These are phyloP conservation scores for Cystobasidiaceae sp. DNA, from an alignment of 1,284 basidiomycete species.

Conservation along the genomic window DNA sequence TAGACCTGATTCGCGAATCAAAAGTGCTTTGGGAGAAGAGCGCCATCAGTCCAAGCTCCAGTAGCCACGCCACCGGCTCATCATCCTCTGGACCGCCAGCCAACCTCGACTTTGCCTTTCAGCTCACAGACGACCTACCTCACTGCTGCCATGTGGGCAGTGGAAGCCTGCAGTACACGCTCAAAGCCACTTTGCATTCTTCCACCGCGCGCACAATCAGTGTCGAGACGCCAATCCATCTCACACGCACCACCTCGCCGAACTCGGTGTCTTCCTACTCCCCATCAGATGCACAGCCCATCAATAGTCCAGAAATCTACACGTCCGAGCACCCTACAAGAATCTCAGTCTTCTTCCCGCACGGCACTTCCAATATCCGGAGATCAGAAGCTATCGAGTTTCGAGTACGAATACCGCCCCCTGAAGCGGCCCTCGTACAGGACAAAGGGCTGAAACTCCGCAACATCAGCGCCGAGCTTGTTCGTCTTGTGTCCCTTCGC, in stretches of 20 bases:
- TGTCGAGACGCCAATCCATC: conserved; percentile 12
- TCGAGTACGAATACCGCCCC: conserved; percentile 29
- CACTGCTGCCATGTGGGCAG: conserved; percentile 29
- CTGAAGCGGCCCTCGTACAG: conserved; percentile 10
- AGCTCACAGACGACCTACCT: conserved; percentile 29
- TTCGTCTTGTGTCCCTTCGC: neutral
- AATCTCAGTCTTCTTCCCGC: conserved; percentile 19
- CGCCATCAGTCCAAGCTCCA: neutral
- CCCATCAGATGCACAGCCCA: neutral
- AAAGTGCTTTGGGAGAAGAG: conserved; percentile 14
- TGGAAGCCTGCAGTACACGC: conserved; percentile 11
- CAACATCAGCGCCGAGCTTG: conserved; percentile 16
- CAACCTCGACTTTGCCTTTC: conserved; percentile 21
- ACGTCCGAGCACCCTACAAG: conserved; percentile 18
- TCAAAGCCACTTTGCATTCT: conserved; percentile 15
- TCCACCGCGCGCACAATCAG: neutral
- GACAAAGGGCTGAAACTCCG: conserved; percentile 31
- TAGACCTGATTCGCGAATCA: conserved; percentile 24
- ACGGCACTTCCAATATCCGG: conserved; percentile 12
- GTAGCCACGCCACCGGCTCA: neutral
- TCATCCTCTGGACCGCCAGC: neutral
- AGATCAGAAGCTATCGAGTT: conserved; percentile 26
- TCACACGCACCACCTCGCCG: conserved; percentile 13
- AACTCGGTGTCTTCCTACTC: neutral
- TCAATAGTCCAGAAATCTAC: conserved; percentile 3